phyloP scores from a whole-genome alignment of 108 stramenopile genomes.

The Conticribra weissflogii region DNA sequence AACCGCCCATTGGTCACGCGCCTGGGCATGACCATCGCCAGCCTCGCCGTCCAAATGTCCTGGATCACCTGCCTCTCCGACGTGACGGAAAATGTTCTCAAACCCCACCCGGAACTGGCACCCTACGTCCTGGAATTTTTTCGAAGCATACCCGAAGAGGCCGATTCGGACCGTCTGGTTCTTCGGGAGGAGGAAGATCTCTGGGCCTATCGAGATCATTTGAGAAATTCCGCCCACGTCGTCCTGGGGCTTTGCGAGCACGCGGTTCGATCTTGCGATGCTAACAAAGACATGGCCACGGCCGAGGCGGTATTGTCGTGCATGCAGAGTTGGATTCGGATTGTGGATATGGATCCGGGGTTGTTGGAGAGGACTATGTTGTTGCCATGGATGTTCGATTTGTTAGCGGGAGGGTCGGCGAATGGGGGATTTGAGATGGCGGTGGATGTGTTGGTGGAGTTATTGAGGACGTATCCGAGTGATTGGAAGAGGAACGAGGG shows the following conservation, averaged over 20 bases:
- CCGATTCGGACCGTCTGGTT: slow-evolving; percentile 68
- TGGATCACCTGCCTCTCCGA: slow-evolving; percentile 69
- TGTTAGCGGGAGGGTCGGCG: slow-evolving; percentile 27
- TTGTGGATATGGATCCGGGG: slow-evolving; percentile 65
- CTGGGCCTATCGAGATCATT: slow-evolving; percentile 21
- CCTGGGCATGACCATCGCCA: slow-evolving; percentile 75
- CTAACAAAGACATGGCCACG: slow-evolving; percentile 29
- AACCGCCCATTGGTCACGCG: slow-evolving; percentile 64
- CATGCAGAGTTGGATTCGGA: slow-evolving; percentile 75
- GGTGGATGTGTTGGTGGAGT: slow-evolving; percentile 88
- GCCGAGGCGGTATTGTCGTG: slow-evolving; percentile 55
- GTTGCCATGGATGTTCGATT: slow-evolving; percentile 43
- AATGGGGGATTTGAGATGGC: slow-evolving; percentile 74
- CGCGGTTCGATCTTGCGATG: slow-evolving; percentile 14
- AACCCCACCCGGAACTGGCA: slow-evolving; percentile 28
- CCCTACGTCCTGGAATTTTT: slow-evolving; percentile 61
- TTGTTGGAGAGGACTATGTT: slow-evolving; percentile 40
- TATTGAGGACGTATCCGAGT: slow-evolving; percentile 78
- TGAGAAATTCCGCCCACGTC: slow-evolving; percentile 20
- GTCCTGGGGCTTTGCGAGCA: slow-evolving; percentile 38
- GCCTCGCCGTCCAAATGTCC: slow-evolving; percentile 79
- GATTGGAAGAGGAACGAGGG: slow-evolving; percentile 52
- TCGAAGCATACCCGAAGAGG: slow-evolving; percentile 80
- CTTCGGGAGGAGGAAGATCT: slow-evolving; percentile 60
- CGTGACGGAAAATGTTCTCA: slow-evolving; percentile 10